A percentile compares a stretch with the other conserved stretches of the same genome.
These are phyloP conservation scores for Acacia melanoxylon DNA, from an alignment of 306 rosid species.

Conservation along the genomic window DNA sequence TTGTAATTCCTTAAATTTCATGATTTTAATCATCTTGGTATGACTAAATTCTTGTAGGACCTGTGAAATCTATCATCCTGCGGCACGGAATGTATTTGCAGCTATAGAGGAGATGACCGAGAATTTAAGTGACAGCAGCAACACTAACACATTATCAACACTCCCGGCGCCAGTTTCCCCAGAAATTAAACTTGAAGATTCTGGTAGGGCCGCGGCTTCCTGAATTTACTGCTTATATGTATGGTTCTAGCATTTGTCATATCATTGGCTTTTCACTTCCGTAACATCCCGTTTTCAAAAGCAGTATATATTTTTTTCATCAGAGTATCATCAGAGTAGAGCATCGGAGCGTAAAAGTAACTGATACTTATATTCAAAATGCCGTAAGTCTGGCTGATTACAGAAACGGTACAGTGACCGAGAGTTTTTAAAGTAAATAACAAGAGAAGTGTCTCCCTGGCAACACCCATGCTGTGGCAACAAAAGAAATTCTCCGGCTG, in stretches of 20 bases:
- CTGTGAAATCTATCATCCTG: slow-evolving; percentile 86
- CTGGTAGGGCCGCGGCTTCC: slow-evolving; percentile 94
- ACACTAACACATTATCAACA: slow-evolving; percentile 44
- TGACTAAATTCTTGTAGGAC: slow-evolving; percentile 55
- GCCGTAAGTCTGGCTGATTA: no score
- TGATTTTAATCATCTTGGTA: slow-evolving; percentile 3
- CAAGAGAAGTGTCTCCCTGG: no score
- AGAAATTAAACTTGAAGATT: slow-evolving; percentile 68
- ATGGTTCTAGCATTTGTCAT: slow-evolving; percentile 94
- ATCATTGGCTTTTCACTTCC: slow-evolving; percentile 94
- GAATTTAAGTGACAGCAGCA: slow-evolving; percentile 49
- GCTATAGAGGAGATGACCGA: slow-evolving; percentile 61
- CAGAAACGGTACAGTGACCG: no score
- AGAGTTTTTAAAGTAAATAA: no score
- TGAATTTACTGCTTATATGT: slow-evolving; percentile 89
- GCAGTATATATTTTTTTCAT: no score
- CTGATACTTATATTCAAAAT: no score
- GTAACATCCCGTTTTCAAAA: no score
- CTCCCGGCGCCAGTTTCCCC: slow-evolving; percentile 43
- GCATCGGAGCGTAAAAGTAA: no score
- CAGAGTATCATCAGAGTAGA: no score
- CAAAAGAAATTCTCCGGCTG: no score
- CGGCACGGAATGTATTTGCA: slow-evolving; percentile 71
- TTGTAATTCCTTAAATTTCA: not conserved
- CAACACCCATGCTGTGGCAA: no score